Conservation (phyloP, 2,329 filamentous ascomycete genomes). For the Nemania serpens region DNA sequence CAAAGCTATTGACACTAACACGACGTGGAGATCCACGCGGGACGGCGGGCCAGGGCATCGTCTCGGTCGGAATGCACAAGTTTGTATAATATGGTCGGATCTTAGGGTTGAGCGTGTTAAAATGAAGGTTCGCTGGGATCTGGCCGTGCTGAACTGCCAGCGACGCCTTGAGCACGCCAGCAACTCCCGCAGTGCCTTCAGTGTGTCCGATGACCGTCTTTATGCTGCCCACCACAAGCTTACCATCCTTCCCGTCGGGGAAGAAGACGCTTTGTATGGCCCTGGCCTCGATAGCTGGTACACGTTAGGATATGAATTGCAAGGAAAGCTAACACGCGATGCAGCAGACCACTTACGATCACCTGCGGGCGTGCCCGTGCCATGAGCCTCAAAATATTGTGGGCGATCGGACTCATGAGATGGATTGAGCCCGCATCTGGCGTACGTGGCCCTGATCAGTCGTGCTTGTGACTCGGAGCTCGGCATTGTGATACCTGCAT, state of each 20-base stretch:
- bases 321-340: slow-evolving; percentile 25
- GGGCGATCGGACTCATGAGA: slow-evolving; percentile 4
- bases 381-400: slow-evolving; percentile 37
- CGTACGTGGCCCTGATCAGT: slow-evolving; percentile 31
- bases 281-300: neutral
- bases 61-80: slow-evolving; percentile 28
- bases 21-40: slow-evolving; percentile 23
- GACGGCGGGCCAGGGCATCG: slow-evolving; percentile 1
- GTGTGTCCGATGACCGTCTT: slow-evolving; percentile 36
- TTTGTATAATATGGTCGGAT: slow-evolving; percentile 12
- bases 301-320: neutral
- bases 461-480: slow-evolving; percentile 25
- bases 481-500: slow-evolving; percentile 27
- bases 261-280: neutral
- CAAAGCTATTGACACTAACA: slow-evolving; percentile 27
- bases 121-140: slow-evolving; percentile 16
- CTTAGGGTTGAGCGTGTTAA: neutral
- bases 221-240: slow-evolving; percentile 26
- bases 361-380: slow-evolving; percentile 34
- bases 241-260: neutral
- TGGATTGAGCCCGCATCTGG: slow-evolving; percentile 23
- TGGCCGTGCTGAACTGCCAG: slow-evolving; percentile 26
- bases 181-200: slow-evolving; percentile 38
- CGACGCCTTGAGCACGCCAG: slow-evolving; percentile 35
- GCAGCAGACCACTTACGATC: slow-evolving; percentile 34